Evolutionary conservation across 1,284 basidiomycete genomes (phyloP).

Genomic region (Cystobasidium slooffiae): DNA sequence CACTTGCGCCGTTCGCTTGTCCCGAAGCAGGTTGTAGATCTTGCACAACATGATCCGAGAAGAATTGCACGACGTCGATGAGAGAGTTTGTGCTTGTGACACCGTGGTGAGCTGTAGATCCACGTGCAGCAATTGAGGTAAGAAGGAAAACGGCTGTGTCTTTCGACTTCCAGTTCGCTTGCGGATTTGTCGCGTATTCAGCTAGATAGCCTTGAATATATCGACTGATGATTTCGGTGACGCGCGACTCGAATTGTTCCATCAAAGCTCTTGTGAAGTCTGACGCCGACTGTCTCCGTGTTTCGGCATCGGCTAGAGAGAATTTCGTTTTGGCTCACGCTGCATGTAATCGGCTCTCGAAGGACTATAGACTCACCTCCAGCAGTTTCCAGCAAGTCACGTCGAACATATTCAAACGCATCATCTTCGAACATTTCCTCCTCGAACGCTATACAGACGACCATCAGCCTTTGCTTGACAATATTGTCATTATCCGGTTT

Average conservation of each 20-base stretch:
- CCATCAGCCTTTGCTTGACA: slow-evolving; percentile 2
- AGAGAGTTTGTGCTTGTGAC: slow-evolving; percentile 91
- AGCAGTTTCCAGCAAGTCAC: slow-evolving; percentile 65
- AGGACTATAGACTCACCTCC: slow-evolving; percentile 9
- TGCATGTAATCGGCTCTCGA: not conserved
- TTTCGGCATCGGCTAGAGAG: slow-evolving; percentile 63
- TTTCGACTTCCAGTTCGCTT: slow-evolving; percentile 86
- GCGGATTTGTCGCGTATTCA: slow-evolving; percentile 65
- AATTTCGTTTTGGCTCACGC: slow-evolving; percentile 1
- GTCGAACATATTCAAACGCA: slow-evolving; percentile 90
- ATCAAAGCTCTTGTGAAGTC: slow-evolving; percentile 88
- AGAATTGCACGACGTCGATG: slow-evolving; percentile 93
- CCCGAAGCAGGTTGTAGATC: slow-evolving; percentile 71
- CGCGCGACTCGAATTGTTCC: slow-evolving; percentile 76
- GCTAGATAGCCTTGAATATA: slow-evolving; percentile 74
- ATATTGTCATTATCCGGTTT: not conserved
- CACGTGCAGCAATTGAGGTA: slow-evolving; percentile 85
- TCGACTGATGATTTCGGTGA: slow-evolving; percentile 80
- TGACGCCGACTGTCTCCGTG: slow-evolving; percentile 86
- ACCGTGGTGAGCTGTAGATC: slow-evolving; percentile 80
- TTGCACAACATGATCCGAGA: slow-evolving; percentile 85
- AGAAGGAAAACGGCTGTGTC: slow-evolving; percentile 95
- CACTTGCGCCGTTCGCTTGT: slow-evolving; percentile 57
- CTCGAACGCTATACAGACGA: slow-evolving; percentile 68
- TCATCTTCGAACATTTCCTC: slow-evolving; percentile 97